phyloP scores from a whole-genome alignment of 768 basidiomycete species.

The Termitomyces eurrhizus region DNA sequence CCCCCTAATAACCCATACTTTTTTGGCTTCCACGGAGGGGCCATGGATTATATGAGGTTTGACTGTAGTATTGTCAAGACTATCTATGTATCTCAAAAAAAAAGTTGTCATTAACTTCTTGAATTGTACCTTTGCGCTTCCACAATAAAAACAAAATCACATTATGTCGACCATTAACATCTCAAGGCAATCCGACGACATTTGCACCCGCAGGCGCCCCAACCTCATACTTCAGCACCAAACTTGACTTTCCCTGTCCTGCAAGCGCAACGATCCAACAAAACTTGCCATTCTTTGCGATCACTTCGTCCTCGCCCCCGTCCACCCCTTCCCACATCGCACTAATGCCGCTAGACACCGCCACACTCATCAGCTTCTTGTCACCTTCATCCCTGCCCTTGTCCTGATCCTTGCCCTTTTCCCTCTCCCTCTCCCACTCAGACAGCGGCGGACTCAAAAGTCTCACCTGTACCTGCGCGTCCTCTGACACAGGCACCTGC shows the following conservation, averaged over 20 bases:
- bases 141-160: neutral
- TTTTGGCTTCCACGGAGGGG: no score
- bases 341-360: constrained; percentile 15
- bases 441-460: neutral
- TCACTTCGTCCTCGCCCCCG: constrained; percentile 7
- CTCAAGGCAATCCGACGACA: neutral
- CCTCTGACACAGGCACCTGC: constrained; percentile 23
- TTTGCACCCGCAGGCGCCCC: neutral
- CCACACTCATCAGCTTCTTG: constrained; percentile 5
- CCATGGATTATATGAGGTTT: no score
- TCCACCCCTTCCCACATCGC: constrained; percentile 26
- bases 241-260: neutral
- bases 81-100: no score
- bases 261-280: neutral
- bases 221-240: constrained; percentile 5
- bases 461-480: constrained; percentile 10
- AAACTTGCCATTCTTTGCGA: constrained; percentile 13
- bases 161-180: neutral
- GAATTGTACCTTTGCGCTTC: neutral
- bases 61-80: no score
- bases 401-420: neutral
- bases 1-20: no score
- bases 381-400: neutral
- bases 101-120: no score
- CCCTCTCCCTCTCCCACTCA: neutral